A percentile compares a stretch with the other conserved stretches of the same genome.
These are phyloP conservation scores for Potentilla sterilis DNA, from an alignment of 306 rosid species.

Conservation along the genomic window DNA sequence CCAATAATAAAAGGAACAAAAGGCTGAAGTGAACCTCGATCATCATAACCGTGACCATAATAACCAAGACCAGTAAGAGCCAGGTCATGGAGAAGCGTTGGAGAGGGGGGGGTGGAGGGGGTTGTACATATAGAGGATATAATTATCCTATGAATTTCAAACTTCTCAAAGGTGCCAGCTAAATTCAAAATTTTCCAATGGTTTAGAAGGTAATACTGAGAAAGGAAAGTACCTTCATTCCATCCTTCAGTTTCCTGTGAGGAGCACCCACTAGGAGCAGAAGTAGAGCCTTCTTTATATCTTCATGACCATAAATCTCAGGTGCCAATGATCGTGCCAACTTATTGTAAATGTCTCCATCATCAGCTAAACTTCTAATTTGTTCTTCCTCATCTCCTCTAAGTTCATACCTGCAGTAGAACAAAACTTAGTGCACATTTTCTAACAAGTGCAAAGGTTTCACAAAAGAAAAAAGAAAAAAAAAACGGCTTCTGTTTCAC, in stretches of 20 bases:
- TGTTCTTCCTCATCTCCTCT: conserved; percentile 86
- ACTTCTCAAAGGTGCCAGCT: not conserved
- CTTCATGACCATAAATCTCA: conserved; percentile 97
- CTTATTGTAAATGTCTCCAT: conserved; percentile 89
- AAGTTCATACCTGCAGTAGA: conserved; percentile 64
- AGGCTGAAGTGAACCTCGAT: not conserved
- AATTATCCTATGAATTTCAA: not conserved
- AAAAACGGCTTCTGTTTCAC: not conserved
- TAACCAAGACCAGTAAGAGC: not conserved
- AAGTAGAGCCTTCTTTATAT: conserved; percentile 83
- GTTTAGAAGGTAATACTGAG: not conserved
- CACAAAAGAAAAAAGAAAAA: conserved; percentile 3
- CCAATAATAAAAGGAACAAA: not conserved
- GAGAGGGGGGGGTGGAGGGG: not conserved
- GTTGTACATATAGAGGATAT: too few relatives aligned
- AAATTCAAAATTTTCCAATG: conserved; percentile 3
- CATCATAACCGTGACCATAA: not conserved
- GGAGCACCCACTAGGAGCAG: conserved; percentile 98
- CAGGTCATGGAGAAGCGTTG: not conserved
- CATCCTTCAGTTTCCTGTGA: conserved; percentile 85
- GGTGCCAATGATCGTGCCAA: conserved; percentile 89
- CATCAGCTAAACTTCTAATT: conserved; percentile 69
- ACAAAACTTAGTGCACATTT: conserved; percentile 21
- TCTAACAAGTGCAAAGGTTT: conserved; percentile 9
- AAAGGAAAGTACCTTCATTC: conserved; percentile 71